Base-by-base conservation (phyloP, 345 rosid species). In the Eucalyptus cloeziana region DNA sequence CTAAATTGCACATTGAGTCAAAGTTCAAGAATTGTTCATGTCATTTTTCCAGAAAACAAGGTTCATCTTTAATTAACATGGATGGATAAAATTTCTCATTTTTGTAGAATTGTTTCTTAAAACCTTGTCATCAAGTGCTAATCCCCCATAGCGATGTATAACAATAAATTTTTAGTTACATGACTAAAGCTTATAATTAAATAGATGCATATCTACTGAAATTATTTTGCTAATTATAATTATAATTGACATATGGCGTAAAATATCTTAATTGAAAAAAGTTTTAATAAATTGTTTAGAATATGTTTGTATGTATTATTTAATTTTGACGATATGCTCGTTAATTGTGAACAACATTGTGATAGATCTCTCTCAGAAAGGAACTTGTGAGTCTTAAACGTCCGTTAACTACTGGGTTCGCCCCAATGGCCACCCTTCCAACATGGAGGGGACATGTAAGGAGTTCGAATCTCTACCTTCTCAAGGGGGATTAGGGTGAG, bases 391-490 rank as follows among this genome's bases (percentile, higher is more conserved):
- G 9, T 43, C 81, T 17, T 19, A 33, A 69, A 69, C 1, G 25
- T 33, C 25, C 25, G 4, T 52, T 52, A 52, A 52, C 8, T 2
- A 19, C 0, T 1, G 56, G 24, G 24, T 52, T 52, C 7, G 10
- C 4, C 2, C 10, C 3, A 19, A 24, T 52, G 24, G 8, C 2
- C 58, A 52, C 1, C 10, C 4, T 52, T 52, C 10, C 24, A 52
- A 52, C 2, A 19, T 52, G 24, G 7, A 52, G 7, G 1, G 10
- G 4, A 24, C 2, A 10, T 21, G 2, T 2, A 3, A 4, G 22
- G 4, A 2, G 58, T 19, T 52, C 4, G 1, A 52, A 19, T 52
- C 58, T 2, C 8, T 10, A 19, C 58, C 0, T 52, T 52, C 10
- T 52, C 0, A 16, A 1, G 2, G 45, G 4, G 56, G 10, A 10